Base-by-base conservation (phyloP, 2,329 filamentous ascomycete genomes). In the Curvularia sp. region DNA sequence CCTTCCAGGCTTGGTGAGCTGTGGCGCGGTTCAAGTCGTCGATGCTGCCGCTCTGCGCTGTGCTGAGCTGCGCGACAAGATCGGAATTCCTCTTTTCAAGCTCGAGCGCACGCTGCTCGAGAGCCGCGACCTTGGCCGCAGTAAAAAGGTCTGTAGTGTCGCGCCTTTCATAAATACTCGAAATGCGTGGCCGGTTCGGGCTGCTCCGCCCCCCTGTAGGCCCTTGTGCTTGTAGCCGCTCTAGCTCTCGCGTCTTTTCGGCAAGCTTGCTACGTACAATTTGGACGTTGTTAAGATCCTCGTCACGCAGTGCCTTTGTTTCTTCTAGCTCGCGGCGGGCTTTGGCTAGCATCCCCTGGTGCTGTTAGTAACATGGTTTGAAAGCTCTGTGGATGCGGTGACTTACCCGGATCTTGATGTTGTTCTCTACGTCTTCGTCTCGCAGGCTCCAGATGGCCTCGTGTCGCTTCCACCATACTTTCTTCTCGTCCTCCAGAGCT, bases 371-470 rank as follows among this genome's bases (percentile, higher is more conserved):
- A 42, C 20, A 10, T 9, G 20, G 6, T n/a, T 48, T 38, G 22
- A 13, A 26, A n/a, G 15, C 10, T 7, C 5, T 7, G 7, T 9
- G 24, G 2, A 10, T 44, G n/a, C 28, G 7, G 9, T 33, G 10
- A 58, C 64, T 58, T 62, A 66, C 64, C 4, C 78, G 75, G 42
- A 80, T 73, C 66, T 77, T 79, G 64, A 80, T 77, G 60, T 80
- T 75, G 59, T 80, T 81, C 50, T 76, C 72, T 1, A 80, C 74
- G 46, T 81, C 79, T 60, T 79, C 77, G 57, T 80, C 78, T 35
- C 79, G 72, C 20, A 81, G 68, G 3, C 73, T 72, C 63, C 75
- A 79, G 48, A 80, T 72, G n/a, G 77, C 75, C 62, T 78, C 74
- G 52, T 80, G 75, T 24, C 77, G 68, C 39, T 73, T 73, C 48